Evolutionary conservation across 2,329 filamentous ascomycete genomes (phyloP).

Genomic region (Neoscytalidium dimidiatum): DNA sequence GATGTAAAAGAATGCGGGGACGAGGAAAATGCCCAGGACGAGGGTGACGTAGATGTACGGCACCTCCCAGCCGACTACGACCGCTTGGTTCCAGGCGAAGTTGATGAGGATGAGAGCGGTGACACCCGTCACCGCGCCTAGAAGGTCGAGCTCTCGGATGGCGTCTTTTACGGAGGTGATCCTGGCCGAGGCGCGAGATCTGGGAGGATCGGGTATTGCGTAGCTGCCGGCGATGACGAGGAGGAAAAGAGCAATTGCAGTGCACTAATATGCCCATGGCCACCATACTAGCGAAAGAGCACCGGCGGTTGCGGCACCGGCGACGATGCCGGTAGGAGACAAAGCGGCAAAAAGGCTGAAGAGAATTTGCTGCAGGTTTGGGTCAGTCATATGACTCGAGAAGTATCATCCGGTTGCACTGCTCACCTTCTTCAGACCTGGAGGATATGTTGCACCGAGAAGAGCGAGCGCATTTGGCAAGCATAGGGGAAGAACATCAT

Average conservation of each 20-base stretch:
- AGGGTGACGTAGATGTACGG: conserved; percentile 59
- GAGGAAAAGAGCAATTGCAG: not conserved
- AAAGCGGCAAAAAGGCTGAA: not conserved
- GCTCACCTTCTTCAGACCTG: not conserved
- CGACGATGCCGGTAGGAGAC: not conserved
- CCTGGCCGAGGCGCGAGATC: not conserved
- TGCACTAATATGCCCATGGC: not conserved
- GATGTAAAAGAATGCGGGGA: conserved; percentile 57
- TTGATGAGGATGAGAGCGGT: conserved; percentile 63
- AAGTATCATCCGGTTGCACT: not conserved
- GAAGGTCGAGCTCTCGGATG: conserved; percentile 21
- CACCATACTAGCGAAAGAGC: not conserved
- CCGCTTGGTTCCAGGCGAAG: conserved; percentile 68
- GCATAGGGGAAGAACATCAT: no score
- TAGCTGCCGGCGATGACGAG: not conserved
- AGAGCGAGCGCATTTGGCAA: not conserved
- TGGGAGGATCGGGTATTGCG: not conserved
- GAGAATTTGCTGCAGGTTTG: not conserved
- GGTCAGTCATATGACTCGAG: not conserved
- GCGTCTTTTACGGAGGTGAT: not conserved
- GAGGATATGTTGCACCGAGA: not conserved
- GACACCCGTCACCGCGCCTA: conserved; percentile 53
- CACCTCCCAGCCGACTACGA: conserved; percentile 59
- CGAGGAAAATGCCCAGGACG: conserved; percentile 57
- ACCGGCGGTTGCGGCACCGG: not conserved